Evolutionary conservation across 1,139 yeast species (phyloP).

Genomic region (Taphrina communis): DNA sequence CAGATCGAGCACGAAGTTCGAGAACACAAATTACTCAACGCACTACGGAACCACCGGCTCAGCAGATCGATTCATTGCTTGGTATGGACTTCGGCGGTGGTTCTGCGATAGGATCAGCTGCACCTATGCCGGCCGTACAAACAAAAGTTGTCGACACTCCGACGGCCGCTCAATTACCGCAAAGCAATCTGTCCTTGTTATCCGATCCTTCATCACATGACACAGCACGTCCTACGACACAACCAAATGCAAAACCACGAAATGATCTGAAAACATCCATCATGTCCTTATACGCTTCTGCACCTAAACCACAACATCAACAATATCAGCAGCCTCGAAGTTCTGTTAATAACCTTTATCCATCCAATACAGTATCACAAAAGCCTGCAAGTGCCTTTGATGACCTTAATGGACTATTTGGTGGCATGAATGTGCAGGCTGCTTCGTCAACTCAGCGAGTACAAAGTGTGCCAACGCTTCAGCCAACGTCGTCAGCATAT

Average conservation of each 20-base stretch:
- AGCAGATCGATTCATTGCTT: slow-evolving; percentile 48
- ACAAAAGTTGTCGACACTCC: slow-evolving; percentile 36
- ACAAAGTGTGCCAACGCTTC: slow-evolving; percentile 1
- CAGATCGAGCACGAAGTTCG: slow-evolving; percentile 43
- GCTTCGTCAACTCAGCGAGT: slow-evolving; percentile 16
- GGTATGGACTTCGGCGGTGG: slow-evolving; percentile 51
- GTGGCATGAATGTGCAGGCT: slow-evolving; percentile 27
- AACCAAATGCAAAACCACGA: slow-evolving; percentile 50
- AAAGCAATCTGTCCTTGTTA: slow-evolving; percentile 28
- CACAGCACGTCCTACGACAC: slow-evolving; percentile 38
- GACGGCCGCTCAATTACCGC: slow-evolving; percentile 1
- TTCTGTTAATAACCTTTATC: background rate
- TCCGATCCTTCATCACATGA: slow-evolving; percentile 5
- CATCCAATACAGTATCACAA: background rate
- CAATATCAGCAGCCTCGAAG: background rate
- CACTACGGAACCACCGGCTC: slow-evolving; percentile 27
- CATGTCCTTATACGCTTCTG: slow-evolving; percentile 81
- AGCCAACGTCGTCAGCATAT: slow-evolving; percentile 1
- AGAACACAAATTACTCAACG: slow-evolving; percentile 28
- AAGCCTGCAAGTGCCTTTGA: slow-evolving; percentile 20
- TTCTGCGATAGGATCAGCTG: slow-evolving; percentile 43
- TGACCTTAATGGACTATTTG: slow-evolving; percentile 32
- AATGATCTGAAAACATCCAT: slow-evolving; percentile 92
- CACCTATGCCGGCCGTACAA: slow-evolving; percentile 42
- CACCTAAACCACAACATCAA: slow-evolving; percentile 50